Base-by-base conservation (phyloP, 2,329 filamentous ascomycete genomes). In the Coniella lustricola region DNA sequence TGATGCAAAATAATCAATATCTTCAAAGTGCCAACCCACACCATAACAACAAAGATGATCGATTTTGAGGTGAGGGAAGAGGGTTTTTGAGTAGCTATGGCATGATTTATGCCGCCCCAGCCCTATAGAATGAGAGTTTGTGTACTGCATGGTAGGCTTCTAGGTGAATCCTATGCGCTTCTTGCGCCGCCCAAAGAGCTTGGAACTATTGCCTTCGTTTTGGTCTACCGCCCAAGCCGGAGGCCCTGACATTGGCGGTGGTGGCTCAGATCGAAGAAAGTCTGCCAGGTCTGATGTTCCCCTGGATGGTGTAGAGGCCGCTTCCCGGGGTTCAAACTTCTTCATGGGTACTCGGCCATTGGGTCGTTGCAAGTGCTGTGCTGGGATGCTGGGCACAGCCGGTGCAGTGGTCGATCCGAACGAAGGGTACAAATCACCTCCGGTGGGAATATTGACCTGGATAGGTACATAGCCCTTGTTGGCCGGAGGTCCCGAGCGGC, bases 201-300 rank as follows among this genome's bases (percentile, higher is more conserved):
- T 52, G 14, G 50, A 50, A 9, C 20, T 13, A 9, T 18, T 35
- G 14, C 20, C 33, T 29, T 51, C 49, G n/a, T 37, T 29, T 22
- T 48, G 45, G 21, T 22, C 39, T 21, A 43, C 21, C 16, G 35
- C 16, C 29, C 43, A 51, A 20, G 49, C 29, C 3, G 35, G 10
- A 1, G 45, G 17, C 16, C 46, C 42, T 22, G 47, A 44, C 14
- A 46, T 33, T 13, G 73, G 71, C 2, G 83, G 81, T 3, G 85
- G 81, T 3, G 85, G 85, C 31, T 74, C 82, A 13, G 84, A 85
- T 57, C 81, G 78, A 29, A 93, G 67, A 62, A 91, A 91, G 44
- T 81, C 79, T 1, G 87, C 85, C 38, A 91, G 66, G 44, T 89
- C 85, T 16, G 77, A 75, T 2, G 84, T 89, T 39, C 68, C 65